These are phyloP conservation scores for Turnera subulata DNA, from an alignment of 345 rosid species.

Conservation along the genomic window DNA sequence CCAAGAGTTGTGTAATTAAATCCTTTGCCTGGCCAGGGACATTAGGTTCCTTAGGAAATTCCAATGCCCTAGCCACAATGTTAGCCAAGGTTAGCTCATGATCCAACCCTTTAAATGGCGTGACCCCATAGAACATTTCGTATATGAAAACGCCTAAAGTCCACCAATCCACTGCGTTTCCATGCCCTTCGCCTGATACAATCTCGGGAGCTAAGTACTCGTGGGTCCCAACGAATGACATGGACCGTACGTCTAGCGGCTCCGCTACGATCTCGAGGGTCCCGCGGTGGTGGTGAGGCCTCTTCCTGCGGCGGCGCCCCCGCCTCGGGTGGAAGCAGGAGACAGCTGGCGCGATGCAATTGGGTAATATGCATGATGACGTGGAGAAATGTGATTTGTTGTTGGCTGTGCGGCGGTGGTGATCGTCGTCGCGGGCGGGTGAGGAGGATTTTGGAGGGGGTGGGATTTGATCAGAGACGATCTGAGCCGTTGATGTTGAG, in stretches of 20 bases:
- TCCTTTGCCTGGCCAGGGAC: slow-evolving; percentile 44
- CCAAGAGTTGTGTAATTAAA: slow-evolving; percentile 45
- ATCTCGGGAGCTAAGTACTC: slow-evolving; percentile 71
- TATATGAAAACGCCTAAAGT: slow-evolving; percentile 56
- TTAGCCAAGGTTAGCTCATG: slow-evolving; percentile 56
- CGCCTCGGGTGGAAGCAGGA: slow-evolving; percentile 43
- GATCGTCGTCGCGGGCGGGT: not conserved
- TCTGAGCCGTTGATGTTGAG: slow-evolving; percentile 35
- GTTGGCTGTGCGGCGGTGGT: not conserved
- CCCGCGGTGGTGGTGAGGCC: slow-evolving; percentile 24
- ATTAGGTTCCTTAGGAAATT: slow-evolving; percentile 53
- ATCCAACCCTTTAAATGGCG: slow-evolving; percentile 54
- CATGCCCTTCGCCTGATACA: slow-evolving; percentile 60
- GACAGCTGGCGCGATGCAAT: slow-evolving; percentile 51
- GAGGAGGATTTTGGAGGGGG: not conserved
- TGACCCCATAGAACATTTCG: slow-evolving; percentile 50
- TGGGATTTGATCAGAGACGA: slow-evolving; percentile 27
- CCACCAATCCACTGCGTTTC: slow-evolving; percentile 75
- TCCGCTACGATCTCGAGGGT: slow-evolving; percentile 48
- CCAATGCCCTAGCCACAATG: slow-evolving; percentile 61
- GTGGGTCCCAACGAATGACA: slow-evolving; percentile 66
- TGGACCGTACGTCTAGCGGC: slow-evolving; percentile 54
- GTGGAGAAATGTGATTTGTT: slow-evolving; percentile 19
- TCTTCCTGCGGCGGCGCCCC: slow-evolving; percentile 20
- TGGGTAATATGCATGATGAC: slow-evolving; percentile 54